Evolutionary conservation across 2,329 filamentous ascomycete genomes (phyloP).

Genomic region (Geosmithia morbida): DNA sequence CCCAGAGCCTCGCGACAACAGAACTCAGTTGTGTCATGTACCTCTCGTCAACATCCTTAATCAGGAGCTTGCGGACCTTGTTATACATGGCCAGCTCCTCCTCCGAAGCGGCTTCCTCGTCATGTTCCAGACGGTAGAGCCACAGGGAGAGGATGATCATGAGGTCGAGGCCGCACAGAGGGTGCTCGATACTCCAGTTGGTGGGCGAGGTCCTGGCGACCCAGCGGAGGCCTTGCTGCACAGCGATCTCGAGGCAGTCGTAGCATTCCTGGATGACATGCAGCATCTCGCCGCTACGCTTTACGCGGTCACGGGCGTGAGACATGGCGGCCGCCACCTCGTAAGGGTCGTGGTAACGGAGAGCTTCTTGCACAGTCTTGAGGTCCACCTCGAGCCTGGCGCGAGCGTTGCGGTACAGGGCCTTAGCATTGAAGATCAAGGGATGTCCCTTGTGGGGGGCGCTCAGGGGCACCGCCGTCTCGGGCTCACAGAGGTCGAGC

Average conservation of each 20-base stretch:
- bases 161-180: slow-evolving; percentile 87
- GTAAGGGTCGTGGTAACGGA: slow-evolving; percentile 93
- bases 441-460: slow-evolving; percentile 94
- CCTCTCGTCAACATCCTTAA: slow-evolving; percentile 74
- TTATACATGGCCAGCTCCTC: slow-evolving; percentile 85
- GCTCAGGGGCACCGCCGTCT: slow-evolving; percentile 78
- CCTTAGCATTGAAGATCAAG: slow-evolving; percentile 95
- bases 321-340: slow-evolving; percentile 97
- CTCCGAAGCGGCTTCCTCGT: slow-evolving; percentile 77
- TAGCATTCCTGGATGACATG: slow-evolving; percentile 97
- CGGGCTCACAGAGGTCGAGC: slow-evolving; percentile 81
- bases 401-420: slow-evolving; percentile 87
- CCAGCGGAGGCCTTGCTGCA: slow-evolving; percentile 89
- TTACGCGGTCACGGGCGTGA: slow-evolving; percentile 81
- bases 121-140: slow-evolving; percentile 98
- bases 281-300: slow-evolving; percentile 93
- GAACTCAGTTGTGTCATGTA: slow-evolving; percentile 80
- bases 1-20: slow-evolving; percentile 91
- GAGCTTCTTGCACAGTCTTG: slow-evolving; percentile 88
- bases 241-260: slow-evolving; percentile 92
- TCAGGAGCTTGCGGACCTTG: slow-evolving; percentile 79
- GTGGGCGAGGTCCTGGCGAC: slow-evolving; percentile 94
- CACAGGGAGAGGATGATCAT: slow-evolving; percentile 97
- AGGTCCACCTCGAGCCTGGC: slow-evolving; percentile 88
- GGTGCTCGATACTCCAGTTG: slow-evolving; percentile 98